Conservation (phyloP, 768 basidiomycete species). For the Tulasnella calospora region DNA sequence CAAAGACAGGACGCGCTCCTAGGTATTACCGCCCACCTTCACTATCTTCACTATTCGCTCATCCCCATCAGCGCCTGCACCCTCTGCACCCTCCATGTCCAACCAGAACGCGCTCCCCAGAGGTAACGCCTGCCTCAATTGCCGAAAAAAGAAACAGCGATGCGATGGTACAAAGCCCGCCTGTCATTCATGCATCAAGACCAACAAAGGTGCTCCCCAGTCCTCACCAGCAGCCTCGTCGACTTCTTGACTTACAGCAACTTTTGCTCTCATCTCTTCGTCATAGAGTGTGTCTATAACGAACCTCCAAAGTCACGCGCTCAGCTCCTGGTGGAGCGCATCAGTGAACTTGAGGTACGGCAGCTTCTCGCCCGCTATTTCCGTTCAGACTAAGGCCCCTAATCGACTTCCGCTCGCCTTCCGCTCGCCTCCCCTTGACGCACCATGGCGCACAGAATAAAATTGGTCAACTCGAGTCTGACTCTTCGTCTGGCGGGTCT, state of each 20-base stretch:
- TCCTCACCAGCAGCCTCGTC: slow-evolving; percentile 9
- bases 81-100: slow-evolving; percentile 1
- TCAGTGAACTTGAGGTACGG: slow-evolving; percentile 17
- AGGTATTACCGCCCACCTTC: background rate
- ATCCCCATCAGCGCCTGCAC: slow-evolving; percentile 5
- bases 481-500: slow-evolving; percentile 22
- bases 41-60: background rate
- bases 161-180: slow-evolving; percentile 20
- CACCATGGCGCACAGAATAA: background rate
- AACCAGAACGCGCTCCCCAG: slow-evolving; percentile 17
- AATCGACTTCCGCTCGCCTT: background rate
- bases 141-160: slow-evolving; percentile 25
- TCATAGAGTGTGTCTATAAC: slow-evolving; percentile 22
- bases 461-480: slow-evolving; percentile 13
- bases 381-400: slow-evolving; percentile 2
- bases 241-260: background rate
- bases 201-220: slow-evolving; percentile 17
- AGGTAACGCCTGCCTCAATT: slow-evolving; percentile 23
- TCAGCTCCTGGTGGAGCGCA: slow-evolving; percentile 22
- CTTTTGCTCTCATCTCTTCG: background rate
- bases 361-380: background rate
- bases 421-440: background rate
- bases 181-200: slow-evolving; percentile 22
- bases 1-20: background rate
- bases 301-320: slow-evolving; percentile 19